These are phyloP conservation scores for Adiantum capillusveneris DNA, from an alignment of 75 land plant species.

Conservation along the genomic window DNA sequence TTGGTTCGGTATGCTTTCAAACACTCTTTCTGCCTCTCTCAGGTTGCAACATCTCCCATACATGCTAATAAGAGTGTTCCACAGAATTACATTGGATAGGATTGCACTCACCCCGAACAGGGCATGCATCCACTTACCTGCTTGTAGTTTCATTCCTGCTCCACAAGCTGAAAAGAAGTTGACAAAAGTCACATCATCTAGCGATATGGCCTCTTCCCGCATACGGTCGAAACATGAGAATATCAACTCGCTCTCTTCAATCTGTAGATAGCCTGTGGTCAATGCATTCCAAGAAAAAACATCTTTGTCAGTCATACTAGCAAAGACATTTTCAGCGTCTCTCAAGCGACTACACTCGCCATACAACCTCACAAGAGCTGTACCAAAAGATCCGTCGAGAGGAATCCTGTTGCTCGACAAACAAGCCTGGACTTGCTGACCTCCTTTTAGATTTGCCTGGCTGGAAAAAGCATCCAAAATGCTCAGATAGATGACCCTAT, in stretches of 20 bases:
- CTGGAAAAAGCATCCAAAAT: not conserved
- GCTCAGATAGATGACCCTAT: constrained; percentile 8
- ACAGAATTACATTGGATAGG: not conserved
- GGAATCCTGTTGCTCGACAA: not conserved
- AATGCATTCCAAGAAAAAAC: constrained; percentile 45
- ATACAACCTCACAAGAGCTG: constrained; percentile 11
- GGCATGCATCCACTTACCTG: constrained; percentile 10
- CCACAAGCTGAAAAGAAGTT: constrained; percentile 9
- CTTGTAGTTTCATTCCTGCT: constrained; percentile 1
- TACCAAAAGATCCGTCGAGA: not conserved
- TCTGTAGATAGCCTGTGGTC: constrained; percentile 29
- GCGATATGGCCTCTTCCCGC: constrained; percentile 1
- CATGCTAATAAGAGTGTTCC: constrained; percentile 8
- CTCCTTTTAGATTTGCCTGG: not conserved
- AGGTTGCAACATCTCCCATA: constrained; percentile 9
- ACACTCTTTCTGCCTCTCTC: constrained; percentile 3
- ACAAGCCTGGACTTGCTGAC: constrained; percentile 3
- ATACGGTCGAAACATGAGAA: constrained; percentile 25
- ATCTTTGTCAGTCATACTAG: constrained; percentile 28
- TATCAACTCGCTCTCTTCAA: constrained; percentile 26
- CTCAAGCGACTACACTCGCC: constrained; percentile 27
- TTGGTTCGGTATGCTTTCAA: constrained; percentile 10
- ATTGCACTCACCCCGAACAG: not conserved
- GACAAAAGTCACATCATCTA: constrained; percentile 5
- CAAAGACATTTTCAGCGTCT: constrained; percentile 26